These are phyloP conservation scores for Suhomyces sp. DNA, from an alignment of 805 yeast species.

Conservation along the genomic window DNA sequence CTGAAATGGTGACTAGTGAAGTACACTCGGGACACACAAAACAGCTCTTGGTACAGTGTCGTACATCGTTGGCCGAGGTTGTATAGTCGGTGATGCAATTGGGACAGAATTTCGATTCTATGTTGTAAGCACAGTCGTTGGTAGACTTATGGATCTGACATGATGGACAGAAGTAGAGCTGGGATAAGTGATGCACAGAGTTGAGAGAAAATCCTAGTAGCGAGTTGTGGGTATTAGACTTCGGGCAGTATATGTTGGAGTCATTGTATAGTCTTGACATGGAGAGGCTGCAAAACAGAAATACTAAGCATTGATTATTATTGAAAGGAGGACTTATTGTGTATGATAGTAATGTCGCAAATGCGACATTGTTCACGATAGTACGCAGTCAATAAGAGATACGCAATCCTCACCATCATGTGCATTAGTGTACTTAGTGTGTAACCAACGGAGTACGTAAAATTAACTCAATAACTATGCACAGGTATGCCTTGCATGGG, in stretches of 20 bases:
- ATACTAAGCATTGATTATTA: too few relatives aligned
- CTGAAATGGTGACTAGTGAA: slow-evolving; percentile 24
- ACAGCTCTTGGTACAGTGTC: slow-evolving; percentile 38
- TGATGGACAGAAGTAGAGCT: slow-evolving; percentile 36
- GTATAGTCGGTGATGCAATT: slow-evolving; percentile 38
- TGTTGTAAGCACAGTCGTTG: slow-evolving; percentile 23
- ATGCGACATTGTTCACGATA: too few relatives aligned
- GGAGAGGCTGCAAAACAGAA: too few relatives aligned
- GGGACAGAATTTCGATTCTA: slow-evolving; percentile 35
- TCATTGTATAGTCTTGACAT: slow-evolving; percentile 28
- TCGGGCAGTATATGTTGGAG: slow-evolving; percentile 20
- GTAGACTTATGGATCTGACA: slow-evolving; percentile 33
- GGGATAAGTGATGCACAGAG: slow-evolving; percentile 18
- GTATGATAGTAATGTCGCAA: too few relatives aligned
- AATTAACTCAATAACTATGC: too few relatives aligned
- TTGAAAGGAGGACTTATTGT: too few relatives aligned
- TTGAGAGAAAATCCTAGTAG: slow-evolving; percentile 9
- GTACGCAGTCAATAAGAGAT: too few relatives aligned
- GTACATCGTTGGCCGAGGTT: slow-evolving; percentile 15
- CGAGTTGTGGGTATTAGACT: slow-evolving; percentile 6
- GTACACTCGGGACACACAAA: slow-evolving; percentile 39
- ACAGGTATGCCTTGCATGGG: too few relatives aligned
- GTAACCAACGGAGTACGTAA: too few relatives aligned
- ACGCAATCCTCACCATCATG: too few relatives aligned
- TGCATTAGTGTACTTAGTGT: too few relatives aligned